Evolutionary conservation across 331 rosid genomes (phyloP).

Genomic region (Dryas integrifolia): DNA sequence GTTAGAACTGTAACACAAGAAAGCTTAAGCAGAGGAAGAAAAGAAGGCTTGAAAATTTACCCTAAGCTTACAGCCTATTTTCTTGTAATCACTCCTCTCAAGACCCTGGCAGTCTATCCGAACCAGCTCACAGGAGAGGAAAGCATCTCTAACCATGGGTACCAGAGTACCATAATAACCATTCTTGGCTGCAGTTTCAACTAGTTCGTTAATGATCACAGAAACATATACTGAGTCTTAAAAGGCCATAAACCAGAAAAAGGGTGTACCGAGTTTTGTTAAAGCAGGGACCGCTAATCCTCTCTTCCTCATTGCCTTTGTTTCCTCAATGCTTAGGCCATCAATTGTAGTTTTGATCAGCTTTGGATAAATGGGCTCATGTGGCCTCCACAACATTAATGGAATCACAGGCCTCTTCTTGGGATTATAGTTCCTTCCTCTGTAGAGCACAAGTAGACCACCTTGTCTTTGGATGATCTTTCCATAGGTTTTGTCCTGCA

Average conservation of each 20-base stretch:
- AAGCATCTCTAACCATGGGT: conserved; percentile 93
- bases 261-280: conserved; percentile 68
- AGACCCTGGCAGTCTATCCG: conserved; percentile 88
- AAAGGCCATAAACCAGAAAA: conserved; percentile 7
- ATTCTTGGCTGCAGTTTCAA: conserved; percentile 66
- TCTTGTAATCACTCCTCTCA: conserved; percentile 87
- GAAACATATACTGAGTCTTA: not conserved
- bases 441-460: conserved; percentile 67
- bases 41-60: conserved; percentile 28
- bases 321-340: conserved; percentile 77
- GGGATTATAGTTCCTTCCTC: conserved; percentile 78
- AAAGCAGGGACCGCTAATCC: conserved; percentile 74
- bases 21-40: not conserved
- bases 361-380: conserved; percentile 85
- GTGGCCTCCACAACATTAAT: conserved; percentile 91
- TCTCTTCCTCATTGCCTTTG: conserved; percentile 85
- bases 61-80: conserved; percentile 92
- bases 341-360: conserved; percentile 81
- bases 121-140: conserved; percentile 60
- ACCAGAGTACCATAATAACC: conserved; percentile 77
- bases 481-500: conserved; percentile 87
- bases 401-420: conserved; percentile 78
- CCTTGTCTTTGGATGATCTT: conserved; percentile 74
- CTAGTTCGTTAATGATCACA: conserved; percentile 16
- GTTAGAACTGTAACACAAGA: not conserved